Base-by-base conservation (phyloP, 1,284 basidiomycete species). In the Boletus austroedulis region DNA sequence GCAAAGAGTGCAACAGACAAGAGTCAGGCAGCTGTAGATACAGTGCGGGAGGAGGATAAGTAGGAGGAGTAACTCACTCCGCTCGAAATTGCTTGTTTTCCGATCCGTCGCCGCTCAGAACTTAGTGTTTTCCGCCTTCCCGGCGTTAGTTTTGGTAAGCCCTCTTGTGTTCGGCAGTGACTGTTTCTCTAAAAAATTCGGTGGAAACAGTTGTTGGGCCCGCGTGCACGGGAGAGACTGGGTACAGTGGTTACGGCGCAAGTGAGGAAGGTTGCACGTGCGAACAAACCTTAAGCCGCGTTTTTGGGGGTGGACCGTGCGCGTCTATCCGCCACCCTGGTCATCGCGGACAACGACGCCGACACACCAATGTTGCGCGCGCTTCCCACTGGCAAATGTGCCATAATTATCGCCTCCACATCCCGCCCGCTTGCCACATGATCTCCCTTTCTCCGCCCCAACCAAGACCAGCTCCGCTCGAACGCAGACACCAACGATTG, bases 51-150 rank as follows among this genome's bases (percentile, higher is more conserved):
- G 53, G 53, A 57, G 45, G 38, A 32, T 21, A 36, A 17, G 56
- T 9, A 59, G 46, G 34, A 53, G 48, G 43, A 34, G n/a, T 14
- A 56, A 71, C 73, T 74, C 70, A 71, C 70, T 71, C 70, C 70
- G 70, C 70, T 65, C 73, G 65, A 71, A 71, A 73, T 67, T 70
- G 70, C 71, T 64, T 55, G 59, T 60, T 72, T 71, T 70, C 72
- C 71, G 71, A 73, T 73, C 62, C 63, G 70, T 66, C 70, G 73
- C 70, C 73, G 70, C 70, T 73, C 70, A 73, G 70, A 71, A 71
- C 67, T 63, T 28, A 47, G 44, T 53, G 55, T 41, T 52, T 62
- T 62, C 56, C 60, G 51, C 40, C 52, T 53, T 43, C 43, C 55
- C 60, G 53, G 61, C 62, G 56, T 48, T 54, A 14, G 47, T 57